Conservation (phyloP, 208 protist species). For the Trypanosoma avium region DNA sequence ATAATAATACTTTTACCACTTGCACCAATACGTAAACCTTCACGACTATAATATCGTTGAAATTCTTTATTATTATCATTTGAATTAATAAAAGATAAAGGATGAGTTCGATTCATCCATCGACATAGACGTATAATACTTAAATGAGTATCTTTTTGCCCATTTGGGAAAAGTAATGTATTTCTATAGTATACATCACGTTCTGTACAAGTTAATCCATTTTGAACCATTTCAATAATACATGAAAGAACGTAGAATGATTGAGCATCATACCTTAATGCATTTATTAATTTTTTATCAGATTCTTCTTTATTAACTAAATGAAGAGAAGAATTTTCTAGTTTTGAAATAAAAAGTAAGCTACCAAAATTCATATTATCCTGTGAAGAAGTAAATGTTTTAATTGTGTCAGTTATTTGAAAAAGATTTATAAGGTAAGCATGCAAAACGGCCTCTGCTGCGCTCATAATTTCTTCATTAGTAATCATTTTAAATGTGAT, state of each 20-base stretch:
- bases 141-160: slow-evolving; percentile 15
- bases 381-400: slow-evolving; percentile 13
- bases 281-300: neutral
- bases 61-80: neutral
- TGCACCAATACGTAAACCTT: slow-evolving; percentile 22
- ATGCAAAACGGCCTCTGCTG: slow-evolving; percentile 22
- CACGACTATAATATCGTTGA: slow-evolving; percentile 18
- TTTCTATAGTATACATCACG: slow-evolving; percentile 80
- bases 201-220: slow-evolving; percentile 51
- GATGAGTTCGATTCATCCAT: slow-evolving; percentile 18
- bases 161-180: slow-evolving; percentile 51
- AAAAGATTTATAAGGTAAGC: slow-evolving; percentile 19
- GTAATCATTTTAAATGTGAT: slow-evolving; percentile 5
- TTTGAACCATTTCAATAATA: slow-evolving; percentile 19
- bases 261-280: slow-evolving; percentile 16
- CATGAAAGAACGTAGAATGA: slow-evolving; percentile 22
- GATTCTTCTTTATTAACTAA: neutral
- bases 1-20: slow-evolving; percentile 28
- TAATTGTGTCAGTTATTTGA: neutral
- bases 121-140: slow-evolving; percentile 26
- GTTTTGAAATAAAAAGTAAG: neutral
- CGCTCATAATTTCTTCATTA: slow-evolving; percentile 15
- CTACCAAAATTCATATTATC: neutral
- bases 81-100: neutral
- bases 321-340: no score